Evolutionary conservation across 1,284 basidiomycete species (phyloP).

Genomic region (Mycena citricolor): DNA sequence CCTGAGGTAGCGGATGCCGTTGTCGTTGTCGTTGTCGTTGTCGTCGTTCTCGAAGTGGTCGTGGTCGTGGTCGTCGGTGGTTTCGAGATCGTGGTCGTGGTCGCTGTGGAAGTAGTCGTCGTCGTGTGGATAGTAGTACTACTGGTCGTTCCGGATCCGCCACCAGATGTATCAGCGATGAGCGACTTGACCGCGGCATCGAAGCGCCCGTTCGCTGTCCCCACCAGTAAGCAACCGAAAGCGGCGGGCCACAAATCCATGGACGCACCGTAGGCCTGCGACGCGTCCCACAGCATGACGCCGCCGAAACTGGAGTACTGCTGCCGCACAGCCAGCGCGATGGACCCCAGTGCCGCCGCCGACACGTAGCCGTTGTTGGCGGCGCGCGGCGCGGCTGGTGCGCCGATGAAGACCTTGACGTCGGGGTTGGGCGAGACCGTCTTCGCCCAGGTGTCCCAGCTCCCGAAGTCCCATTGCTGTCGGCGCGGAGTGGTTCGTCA

Average conservation of each 20-base stretch:
- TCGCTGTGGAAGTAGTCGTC: slow-evolving; percentile 26
- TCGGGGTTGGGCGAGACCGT: slow-evolving; percentile 54
- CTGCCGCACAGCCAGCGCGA: slow-evolving; percentile 43
- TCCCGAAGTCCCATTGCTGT: slow-evolving; percentile 50
- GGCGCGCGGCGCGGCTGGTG: slow-evolving; percentile 41
- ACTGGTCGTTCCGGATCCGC: slow-evolving; percentile 27
- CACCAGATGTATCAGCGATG: slow-evolving; percentile 36
- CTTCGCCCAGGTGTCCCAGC: slow-evolving; percentile 66
- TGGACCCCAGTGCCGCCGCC: slow-evolving; percentile 42
- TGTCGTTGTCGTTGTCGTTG: slow-evolving; percentile 28
- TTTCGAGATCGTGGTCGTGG: slow-evolving; percentile 23
- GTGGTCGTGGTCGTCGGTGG: slow-evolving; percentile 30
- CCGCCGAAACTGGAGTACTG: slow-evolving; percentile 67
- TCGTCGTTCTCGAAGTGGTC: slow-evolving; percentile 30
- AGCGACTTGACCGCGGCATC: slow-evolving; percentile 53
- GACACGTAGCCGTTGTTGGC: slow-evolving; percentile 52
- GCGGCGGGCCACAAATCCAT: neutral
- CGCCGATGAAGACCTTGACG: slow-evolving; percentile 60
- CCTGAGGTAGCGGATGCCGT: slow-evolving; percentile 35
- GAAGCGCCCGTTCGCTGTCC: slow-evolving; percentile 49
- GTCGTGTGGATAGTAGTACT: slow-evolving; percentile 27
- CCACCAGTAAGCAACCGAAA: neutral
- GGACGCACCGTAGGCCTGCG: slow-evolving; percentile 54
- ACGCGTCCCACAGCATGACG: slow-evolving; percentile 61
- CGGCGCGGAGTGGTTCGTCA: neutral